Evolutionary conservation across 139 green algal genomes (phyloP).

Genomic region (Trebouxia sp.): DNA sequence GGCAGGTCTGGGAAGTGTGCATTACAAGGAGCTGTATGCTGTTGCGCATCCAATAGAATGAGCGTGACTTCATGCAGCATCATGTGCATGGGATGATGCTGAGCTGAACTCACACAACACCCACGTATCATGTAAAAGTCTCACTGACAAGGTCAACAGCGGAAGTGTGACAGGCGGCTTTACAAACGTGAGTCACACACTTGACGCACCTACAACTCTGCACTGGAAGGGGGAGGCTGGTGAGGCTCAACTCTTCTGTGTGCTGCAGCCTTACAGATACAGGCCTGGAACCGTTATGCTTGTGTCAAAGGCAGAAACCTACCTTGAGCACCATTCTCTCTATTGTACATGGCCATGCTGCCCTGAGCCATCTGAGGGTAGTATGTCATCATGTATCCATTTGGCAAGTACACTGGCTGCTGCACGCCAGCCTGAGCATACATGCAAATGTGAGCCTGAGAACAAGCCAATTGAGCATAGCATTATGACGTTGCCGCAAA

Average conservation of each 20-base stretch:
- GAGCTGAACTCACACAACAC: no score
- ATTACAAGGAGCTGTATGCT: no score
- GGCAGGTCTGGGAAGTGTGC: no score
- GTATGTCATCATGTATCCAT: constrained; percentile 27
- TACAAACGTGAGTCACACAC: neutral
- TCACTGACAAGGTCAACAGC: no score
- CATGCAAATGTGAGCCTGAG: no score
- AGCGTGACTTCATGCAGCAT: no score
- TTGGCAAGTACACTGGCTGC: constrained; percentile 13
- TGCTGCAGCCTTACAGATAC: neutral
- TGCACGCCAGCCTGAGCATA: neutral
- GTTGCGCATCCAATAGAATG: no score
- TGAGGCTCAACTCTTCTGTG: neutral
- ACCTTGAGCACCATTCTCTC: constrained; percentile 18
- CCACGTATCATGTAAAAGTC: no score
- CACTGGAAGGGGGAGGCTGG: neutral
- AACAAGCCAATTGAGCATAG: no score
- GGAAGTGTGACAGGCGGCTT: no score
- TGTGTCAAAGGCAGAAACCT: neutral
- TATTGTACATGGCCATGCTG: constrained; percentile 13
- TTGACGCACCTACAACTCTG: neutral
- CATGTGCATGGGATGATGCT: no score
- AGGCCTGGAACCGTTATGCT: neutral
- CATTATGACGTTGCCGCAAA: no score
- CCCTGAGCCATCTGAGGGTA: constrained; percentile 8